Percentiles rank a stretch among this genome's conserved stretches.
phyloP scores from a whole-genome alignment of 805 yeast species.

The Zygosaccharomyces gambellarensis region DNA sequence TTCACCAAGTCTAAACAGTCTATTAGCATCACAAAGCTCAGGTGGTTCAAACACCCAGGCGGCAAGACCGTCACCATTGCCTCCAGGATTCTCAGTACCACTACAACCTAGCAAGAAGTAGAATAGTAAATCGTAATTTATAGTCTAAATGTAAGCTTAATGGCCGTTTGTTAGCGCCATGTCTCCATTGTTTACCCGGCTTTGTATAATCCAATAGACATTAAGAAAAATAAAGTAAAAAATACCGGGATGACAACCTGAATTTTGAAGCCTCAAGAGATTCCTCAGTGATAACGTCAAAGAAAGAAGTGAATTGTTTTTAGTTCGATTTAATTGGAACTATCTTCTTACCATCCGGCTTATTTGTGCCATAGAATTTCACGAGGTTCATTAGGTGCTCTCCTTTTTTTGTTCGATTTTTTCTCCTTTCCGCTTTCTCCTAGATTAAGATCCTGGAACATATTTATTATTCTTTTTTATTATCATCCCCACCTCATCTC shows the following conservation, averaged over 20 bases:
- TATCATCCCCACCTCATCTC: background rate
- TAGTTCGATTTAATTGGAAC: too few species aligned
- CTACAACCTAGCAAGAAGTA: constrained; percentile 33
- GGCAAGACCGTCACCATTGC: constrained; percentile 22
- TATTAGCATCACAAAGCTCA: constrained; percentile 1
- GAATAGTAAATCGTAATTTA: background rate
- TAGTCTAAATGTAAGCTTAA: background rate
- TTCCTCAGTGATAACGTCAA: too few species aligned
- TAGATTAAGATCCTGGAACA: too few species aligned
- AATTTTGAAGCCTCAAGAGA: too few species aligned
- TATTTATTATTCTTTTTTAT: too few species aligned
- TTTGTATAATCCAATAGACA: too few species aligned
- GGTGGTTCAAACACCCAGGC: background rate
- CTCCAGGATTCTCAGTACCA: constrained; percentile 42
- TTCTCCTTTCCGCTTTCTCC: background rate
- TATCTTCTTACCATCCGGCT: too few species aligned
- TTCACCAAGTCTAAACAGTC: constrained; percentile 4
- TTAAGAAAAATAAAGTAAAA: background rate
- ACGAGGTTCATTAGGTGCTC: too few species aligned
- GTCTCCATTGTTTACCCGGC: background rate
- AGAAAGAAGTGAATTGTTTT: too few species aligned
- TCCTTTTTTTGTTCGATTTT: background rate
- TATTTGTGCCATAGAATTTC: too few species aligned
- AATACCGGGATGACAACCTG: background rate
- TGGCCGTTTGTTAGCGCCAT: background rate